Evolutionary conservation across 495 filamentous ascomycete species (phyloP).

Genomic region (Sporormia fimetaria): DNA sequence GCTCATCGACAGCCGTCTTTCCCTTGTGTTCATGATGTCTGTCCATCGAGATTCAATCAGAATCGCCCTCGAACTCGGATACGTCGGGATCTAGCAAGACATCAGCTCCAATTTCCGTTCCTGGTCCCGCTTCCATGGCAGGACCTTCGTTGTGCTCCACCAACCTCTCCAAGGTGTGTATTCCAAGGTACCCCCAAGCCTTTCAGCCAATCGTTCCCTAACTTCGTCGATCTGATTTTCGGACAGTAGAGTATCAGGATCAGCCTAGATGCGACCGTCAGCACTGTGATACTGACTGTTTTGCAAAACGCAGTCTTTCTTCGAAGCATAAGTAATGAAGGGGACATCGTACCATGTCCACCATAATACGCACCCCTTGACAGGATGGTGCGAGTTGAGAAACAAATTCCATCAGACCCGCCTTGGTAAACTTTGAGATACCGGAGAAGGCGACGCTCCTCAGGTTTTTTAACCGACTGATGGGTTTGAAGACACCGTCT

Average conservation of each 20-base stretch:
- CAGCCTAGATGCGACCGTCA: no score
- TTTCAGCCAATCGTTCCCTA: conserved; percentile 24
- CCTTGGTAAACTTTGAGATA: conserved; percentile 31
- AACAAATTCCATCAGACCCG: conserved; percentile 32
- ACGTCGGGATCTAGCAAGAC: conserved; percentile 28
- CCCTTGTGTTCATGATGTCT: no score
- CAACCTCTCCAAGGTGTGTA: conserved; percentile 33
- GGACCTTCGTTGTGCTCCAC: background rate
- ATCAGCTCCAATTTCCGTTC: no score
- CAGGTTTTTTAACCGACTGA: conserved; percentile 28
- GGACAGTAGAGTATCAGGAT: conserved; percentile 27
- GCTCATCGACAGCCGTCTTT: no score
- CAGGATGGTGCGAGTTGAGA: conserved; percentile 28
- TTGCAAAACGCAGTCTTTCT: no score
- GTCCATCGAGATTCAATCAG: conserved; percentile 21
- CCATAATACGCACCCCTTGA: conserved; percentile 27
- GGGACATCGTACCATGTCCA: no score
- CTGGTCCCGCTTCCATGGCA: no score
- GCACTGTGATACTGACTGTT: no score
- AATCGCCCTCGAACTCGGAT: conserved; percentile 32
- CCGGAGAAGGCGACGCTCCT: conserved; percentile 29
- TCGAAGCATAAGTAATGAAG: no score
- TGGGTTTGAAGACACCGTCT: conserved; percentile 39
- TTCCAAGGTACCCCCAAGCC: conserved; percentile 32
- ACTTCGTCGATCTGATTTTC: conserved; percentile 30